A percentile compares a stretch with the other conserved stretches of the same genome.
These are phyloP conservation scores for Mycena latifolia DNA, from an alignment of 768 basidiomycete genomes.

Conservation along the genomic window DNA sequence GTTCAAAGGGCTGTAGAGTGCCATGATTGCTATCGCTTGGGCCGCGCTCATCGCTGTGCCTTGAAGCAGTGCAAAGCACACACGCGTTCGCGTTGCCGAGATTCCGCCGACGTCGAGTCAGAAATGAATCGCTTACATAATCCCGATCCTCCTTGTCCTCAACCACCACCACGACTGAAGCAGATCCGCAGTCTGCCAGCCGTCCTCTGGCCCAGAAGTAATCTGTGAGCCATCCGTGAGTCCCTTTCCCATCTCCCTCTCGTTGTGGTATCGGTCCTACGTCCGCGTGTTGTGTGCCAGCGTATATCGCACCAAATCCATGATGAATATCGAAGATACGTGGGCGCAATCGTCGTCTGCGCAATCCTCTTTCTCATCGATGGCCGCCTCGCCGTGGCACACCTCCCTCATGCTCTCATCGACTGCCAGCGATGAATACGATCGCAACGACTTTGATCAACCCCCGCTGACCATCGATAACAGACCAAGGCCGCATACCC, in stretches of 20 bases:
- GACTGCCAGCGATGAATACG: constrained; percentile 40
- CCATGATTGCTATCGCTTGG: no score
- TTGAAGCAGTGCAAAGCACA: no score
- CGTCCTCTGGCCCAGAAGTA: constrained; percentile 36
- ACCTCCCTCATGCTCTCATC: constrained; percentile 36
- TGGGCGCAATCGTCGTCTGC: constrained; percentile 38
- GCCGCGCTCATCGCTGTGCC: no score
- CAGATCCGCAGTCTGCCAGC: constrained; percentile 22
- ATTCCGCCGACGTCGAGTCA: constrained; percentile 10
- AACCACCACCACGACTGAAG: constrained; percentile 25
- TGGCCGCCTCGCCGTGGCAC: constrained; percentile 13
- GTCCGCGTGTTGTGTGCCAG: constrained; percentile 39
- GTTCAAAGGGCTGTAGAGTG: no score
- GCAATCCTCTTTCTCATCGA: constrained; percentile 28
- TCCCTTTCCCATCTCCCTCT: constrained; percentile 41
- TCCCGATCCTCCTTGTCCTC: neutral
- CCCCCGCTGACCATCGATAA: constrained; percentile 66
- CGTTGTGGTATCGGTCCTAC: constrained; percentile 28
- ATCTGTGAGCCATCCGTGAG: constrained; percentile 50
- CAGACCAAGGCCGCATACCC: constrained; percentile 69
- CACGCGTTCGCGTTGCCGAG: neutral
- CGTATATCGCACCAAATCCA: constrained; percentile 17
- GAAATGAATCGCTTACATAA: neutral
- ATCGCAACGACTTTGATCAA: constrained; percentile 47
- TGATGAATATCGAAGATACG: constrained; percentile 35